These are phyloP conservation scores for Wickerhamiella brachini DNA, from an alignment of 805 yeast genomes.

Conservation along the genomic window DNA sequence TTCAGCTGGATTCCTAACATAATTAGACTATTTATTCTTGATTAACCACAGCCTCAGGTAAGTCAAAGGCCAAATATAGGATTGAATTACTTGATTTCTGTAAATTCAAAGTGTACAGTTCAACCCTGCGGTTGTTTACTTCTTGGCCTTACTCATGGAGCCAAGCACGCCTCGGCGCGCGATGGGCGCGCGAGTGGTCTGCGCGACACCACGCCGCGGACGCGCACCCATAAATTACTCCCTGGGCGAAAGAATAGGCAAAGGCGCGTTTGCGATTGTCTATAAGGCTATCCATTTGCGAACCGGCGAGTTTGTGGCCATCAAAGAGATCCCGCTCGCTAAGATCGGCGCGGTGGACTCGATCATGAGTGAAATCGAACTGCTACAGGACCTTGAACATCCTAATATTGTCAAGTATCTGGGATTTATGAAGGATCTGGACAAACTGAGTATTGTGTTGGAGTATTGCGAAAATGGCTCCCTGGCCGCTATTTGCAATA, in stretches of 20 bases:
- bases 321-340: constrained; percentile 58
- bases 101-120: too few species aligned
- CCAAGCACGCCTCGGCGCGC: constrained; percentile 9
- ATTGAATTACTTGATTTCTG: too few species aligned
- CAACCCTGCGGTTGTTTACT: too few species aligned
- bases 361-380: constrained; percentile 53
- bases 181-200: constrained; percentile 16
- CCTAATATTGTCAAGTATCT: constrained; percentile 54
- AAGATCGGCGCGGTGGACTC: constrained; percentile 24
- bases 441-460: constrained; percentile 42
- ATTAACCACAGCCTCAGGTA: too few species aligned
- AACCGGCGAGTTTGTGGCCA: constrained; percentile 60
- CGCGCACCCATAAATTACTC: constrained; percentile 19
- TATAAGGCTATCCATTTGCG: constrained; percentile 55
- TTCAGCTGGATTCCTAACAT: too few species aligned
- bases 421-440: constrained; percentile 46
- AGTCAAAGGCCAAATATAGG: too few species aligned
- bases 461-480: constrained; percentile 58
- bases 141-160: not conserved
- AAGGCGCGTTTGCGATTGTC: constrained; percentile 86
- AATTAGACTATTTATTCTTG: too few species aligned
- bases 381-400: constrained; percentile 50
- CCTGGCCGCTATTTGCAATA: constrained; percentile 37
- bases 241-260: constrained; percentile 53
- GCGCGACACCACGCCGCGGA: constrained; percentile 18